phyloP scores from a whole-genome alignment of 2,329 filamentous ascomycete genomes.

The Chrysoporthe cubensis region DNA sequence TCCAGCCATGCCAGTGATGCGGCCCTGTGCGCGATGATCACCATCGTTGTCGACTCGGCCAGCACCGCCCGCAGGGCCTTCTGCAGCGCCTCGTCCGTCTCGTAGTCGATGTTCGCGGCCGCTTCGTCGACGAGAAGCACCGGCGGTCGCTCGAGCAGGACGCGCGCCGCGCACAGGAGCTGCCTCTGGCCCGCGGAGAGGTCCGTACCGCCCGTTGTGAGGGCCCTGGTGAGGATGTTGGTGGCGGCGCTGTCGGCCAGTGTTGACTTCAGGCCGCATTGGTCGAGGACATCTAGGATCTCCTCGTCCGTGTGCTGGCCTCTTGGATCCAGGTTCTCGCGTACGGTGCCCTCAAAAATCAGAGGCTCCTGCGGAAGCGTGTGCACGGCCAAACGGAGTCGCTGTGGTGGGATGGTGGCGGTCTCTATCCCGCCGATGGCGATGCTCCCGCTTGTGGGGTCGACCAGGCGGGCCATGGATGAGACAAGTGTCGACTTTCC shows the following conservation, averaged over 20 bases:
- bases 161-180: conserved; percentile 38
- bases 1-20: conserved; percentile 15
- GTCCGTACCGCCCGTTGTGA: conserved; percentile 23
- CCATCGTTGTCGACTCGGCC: conserved; percentile 9
- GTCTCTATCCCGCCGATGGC: conserved; percentile 38
- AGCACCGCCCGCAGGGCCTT: neutral
- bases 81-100: conserved; percentile 19
- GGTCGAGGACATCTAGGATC: conserved; percentile 9
- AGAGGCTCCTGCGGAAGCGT: conserved; percentile 12
- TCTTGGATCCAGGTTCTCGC: conserved; percentile 27
- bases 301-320: conserved; percentile 11
- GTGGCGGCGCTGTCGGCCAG: neutral
- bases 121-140: conserved; percentile 23
- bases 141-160: conserved; percentile 20
- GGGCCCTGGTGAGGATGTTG: neutral
- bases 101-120: conserved; percentile 20
- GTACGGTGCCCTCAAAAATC: conserved; percentile 13
- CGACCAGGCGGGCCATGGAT: conserved; percentile 38
- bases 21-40: conserved; percentile 20
- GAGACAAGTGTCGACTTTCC: conserved; percentile 41
- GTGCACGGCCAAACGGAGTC: conserved; percentile 6
- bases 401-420: conserved; percentile 28
- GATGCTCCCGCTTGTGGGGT: conserved; percentile 35
- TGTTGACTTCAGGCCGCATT: conserved; percentile 5
- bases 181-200: conserved; percentile 40